Percentiles rank a stretch among this genome's conserved stretches.
Conservation (phyloP, 2,329 filamentous ascomycete species). For the Monilinia fructicola region DNA sequence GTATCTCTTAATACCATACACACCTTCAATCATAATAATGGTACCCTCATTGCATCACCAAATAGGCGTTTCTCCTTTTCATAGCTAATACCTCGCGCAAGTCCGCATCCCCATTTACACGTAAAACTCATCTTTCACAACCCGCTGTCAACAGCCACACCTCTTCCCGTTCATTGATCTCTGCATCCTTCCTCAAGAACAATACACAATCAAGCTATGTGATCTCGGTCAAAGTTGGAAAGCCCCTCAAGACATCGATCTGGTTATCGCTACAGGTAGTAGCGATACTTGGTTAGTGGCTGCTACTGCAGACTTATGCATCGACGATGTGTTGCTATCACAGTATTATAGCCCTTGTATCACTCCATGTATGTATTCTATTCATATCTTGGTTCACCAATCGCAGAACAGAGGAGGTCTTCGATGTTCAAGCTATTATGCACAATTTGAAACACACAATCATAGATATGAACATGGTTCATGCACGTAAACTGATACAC, state of each 20-base stretch:
- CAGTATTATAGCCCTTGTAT: slow-evolving; percentile 36
- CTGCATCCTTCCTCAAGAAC: slow-evolving; percentile 46
- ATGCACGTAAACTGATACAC: background rate
- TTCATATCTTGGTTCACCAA: background rate
- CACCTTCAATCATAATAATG: background rate
- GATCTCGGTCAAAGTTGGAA: slow-evolving; percentile 55
- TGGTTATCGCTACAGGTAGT: slow-evolving; percentile 62
- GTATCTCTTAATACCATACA: background rate
- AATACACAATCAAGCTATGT: slow-evolving; percentile 50
- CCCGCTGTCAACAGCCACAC: slow-evolving; percentile 2
- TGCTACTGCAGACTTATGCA: slow-evolving; percentile 41
- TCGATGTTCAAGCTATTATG: background rate
- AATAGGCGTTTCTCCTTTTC: background rate
- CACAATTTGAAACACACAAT: too few species aligned
- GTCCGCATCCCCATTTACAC: slow-evolving; percentile 11
- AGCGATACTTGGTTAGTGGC: slow-evolving; percentile 58
- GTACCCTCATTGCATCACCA: background rate
- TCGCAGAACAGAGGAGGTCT: background rate
- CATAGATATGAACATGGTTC: background rate
- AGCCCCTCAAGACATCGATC: slow-evolving; percentile 54
- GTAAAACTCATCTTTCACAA: background rate
- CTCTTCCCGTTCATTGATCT: slow-evolving; percentile 26
- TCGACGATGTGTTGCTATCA: background rate
- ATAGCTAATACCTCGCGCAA: background rate
- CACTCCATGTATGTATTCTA: slow-evolving; percentile 47